Evolutionary conservation across 495 filamentous ascomycete species (phyloP).

Genomic region (Thermothielavioides terrestris): DNA sequence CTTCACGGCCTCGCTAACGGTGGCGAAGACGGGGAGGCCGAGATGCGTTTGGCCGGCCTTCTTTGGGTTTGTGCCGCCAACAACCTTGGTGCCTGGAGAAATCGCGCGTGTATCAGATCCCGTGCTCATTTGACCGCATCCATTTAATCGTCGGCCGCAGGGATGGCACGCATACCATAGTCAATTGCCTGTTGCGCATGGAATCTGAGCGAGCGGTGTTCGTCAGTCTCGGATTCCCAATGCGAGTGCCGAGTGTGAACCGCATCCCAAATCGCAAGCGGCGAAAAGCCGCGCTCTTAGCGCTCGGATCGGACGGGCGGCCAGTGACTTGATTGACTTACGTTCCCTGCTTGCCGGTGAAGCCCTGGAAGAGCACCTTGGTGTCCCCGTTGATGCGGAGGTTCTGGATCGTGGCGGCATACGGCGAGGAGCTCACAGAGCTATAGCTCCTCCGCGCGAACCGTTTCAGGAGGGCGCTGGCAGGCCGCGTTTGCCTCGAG

Average conservation of each 20-base stretch:
- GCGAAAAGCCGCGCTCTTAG: conserved; percentile 13
- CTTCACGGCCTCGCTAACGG: conserved; percentile 81
- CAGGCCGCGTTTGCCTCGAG: conserved; percentile 39
- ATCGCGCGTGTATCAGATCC: conserved; percentile 11
- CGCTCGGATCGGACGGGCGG: not conserved
- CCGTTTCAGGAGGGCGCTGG: conserved; percentile 36
- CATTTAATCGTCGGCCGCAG: not conserved
- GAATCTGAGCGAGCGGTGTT: conserved; percentile 53
- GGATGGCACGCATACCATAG: conserved; percentile 58
- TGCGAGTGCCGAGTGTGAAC: not conserved
- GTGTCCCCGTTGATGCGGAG: conserved; percentile 87
- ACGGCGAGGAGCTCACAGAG: conserved; percentile 56
- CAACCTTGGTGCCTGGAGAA: conserved; percentile 77
- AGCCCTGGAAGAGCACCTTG: conserved; percentile 93
- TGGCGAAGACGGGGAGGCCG: conserved; percentile 86
- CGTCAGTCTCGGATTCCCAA: conserved; percentile 31
- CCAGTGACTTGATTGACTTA: conserved; percentile 45
- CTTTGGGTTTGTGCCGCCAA: conserved; percentile 97
- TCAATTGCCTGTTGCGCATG: conserved; percentile 97
- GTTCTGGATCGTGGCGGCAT: conserved; percentile 78
- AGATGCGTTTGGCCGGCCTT: conserved; percentile 89
- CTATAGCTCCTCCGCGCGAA: conserved; percentile 58
- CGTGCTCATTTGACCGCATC: not conserved
- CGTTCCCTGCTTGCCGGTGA: conserved; percentile 98
- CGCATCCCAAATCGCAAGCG: conserved; percentile 2